phyloP scores from a whole-genome alignment of 2,329 filamentous ascomycete genomes.

The Apiospora sp. region DNA sequence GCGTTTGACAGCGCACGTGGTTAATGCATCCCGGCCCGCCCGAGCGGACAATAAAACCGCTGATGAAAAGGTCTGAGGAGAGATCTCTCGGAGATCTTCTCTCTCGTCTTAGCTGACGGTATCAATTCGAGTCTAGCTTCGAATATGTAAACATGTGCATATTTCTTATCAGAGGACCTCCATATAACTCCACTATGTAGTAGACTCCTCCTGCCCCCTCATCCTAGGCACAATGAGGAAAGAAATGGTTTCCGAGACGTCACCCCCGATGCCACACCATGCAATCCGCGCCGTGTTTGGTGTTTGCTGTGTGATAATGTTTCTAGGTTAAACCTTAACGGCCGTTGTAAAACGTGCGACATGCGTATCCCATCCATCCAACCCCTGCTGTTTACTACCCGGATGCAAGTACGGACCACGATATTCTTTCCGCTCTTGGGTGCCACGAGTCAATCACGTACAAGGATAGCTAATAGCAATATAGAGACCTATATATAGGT shows the following conservation, averaged over 20 bases:
- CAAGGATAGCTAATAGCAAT: not conserved
- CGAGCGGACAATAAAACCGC: not conserved
- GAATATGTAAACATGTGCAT: too few species aligned
- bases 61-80: not conserved
- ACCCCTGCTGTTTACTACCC: not conserved
- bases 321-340: constrained; percentile 6
- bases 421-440: not conserved
- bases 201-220: not conserved
- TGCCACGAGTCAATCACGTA: not conserved
- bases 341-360: not conserved
- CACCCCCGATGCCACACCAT: not conserved
- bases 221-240: not conserved
- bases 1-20: not conserved
- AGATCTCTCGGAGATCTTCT: constrained; percentile 5
- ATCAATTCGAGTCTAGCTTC: not conserved
- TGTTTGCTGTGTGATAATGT: not conserved
- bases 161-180: not conserved
- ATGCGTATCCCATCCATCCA: not conserved
- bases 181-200: not conserved
- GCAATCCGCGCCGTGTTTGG: not conserved
- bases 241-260: not conserved
- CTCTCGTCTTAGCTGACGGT: not conserved
- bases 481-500: constrained; percentile 8
- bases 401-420: not conserved
- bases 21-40: not conserved